Evolutionary conservation across 371 early-diverging fungal species (phyloP), one percentile per base, ranked within the genome.

Genomic region (Circinella umbellata): DNA sequence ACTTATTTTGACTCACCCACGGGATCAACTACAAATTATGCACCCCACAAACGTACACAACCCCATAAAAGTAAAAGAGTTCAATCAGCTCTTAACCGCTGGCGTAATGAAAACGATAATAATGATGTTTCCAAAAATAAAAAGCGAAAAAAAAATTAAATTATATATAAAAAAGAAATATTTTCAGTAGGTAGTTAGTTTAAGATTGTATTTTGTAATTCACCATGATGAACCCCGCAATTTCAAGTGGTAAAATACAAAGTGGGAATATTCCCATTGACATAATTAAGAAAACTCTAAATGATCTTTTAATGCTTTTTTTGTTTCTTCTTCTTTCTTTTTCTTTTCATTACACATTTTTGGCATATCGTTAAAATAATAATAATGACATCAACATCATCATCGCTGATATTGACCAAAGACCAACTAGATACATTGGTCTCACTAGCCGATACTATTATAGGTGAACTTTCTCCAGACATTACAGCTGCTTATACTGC

Each of bases 31-130:
- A 69, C 75, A n/a, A 57, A 38, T 3, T 80, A 72, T 20, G 59
- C 70, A 18, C 70, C 70, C 0, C 27, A 62, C 0, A 61, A 59
- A 15, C 75, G 70, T 11, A 65, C 42, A 42, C 42, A 62, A 37
- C 62, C 73, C 39, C 82, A 80, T 46, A 81, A 80, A 63, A 87
- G 88, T 61, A 80, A 82, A 48, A 68, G 86, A 17, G 69, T 87
- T 27, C 71, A 77, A 64, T 67, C 35, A 69, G 73, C 81, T 66
- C 70, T 83, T 49, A 62, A 78, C 38, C 61, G 68, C 9, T 75
- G 76, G 76, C 62, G 67, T 8, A 61, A 66, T 38, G 55, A 73
- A 67, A 73, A 75, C 39, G 69, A 64, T 34, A 47, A 15, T 37
- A 18, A 37, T 5, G 54, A 64, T 15, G 7, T 27, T 17, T 27